Conservation (phyloP, 805 yeast genomes). For the Candida railenensis region DNA sequence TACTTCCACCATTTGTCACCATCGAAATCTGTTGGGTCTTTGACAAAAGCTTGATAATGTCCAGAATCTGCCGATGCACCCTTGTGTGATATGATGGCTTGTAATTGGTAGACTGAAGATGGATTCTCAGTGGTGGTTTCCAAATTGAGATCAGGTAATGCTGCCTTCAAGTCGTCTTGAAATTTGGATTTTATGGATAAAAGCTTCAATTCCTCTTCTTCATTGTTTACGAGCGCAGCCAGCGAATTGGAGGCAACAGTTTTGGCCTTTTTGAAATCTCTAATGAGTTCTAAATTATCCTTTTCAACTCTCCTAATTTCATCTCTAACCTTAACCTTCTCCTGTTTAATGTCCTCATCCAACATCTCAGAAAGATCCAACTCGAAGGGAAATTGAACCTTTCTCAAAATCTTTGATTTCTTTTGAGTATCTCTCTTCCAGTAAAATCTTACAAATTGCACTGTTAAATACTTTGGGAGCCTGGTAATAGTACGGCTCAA, state of each 20-base stretch:
- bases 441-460: slow-evolving; percentile 91
- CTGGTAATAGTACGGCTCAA: slow-evolving; percentile 62
- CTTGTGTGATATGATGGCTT: slow-evolving; percentile 84
- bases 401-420: slow-evolving; percentile 91
- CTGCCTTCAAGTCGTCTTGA: slow-evolving; percentile 41
- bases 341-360: slow-evolving; percentile 69
- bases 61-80: slow-evolving; percentile 98
- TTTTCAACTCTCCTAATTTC: slow-evolving; percentile 73
- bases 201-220: slow-evolving; percentile 51
- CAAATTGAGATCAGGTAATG: slow-evolving; percentile 34
- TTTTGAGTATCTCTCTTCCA: slow-evolving; percentile 92
- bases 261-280: slow-evolving; percentile 67
- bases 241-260: slow-evolving; percentile 28
- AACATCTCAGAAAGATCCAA: slow-evolving; percentile 84
- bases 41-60: slow-evolving; percentile 89
- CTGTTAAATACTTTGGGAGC: slow-evolving; percentile 83
- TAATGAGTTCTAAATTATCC: slow-evolving; percentile 65
- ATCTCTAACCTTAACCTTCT: slow-evolving; percentile 73
- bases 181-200: slow-evolving; percentile 51
- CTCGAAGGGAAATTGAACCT: slow-evolving; percentile 92
- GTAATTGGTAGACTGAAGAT: slow-evolving; percentile 80
- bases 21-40: slow-evolving; percentile 59
- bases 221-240: slow-evolving; percentile 55
- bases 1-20: slow-evolving; percentile 91
- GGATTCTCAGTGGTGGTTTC: slow-evolving; percentile 69